A percentile compares a stretch with the other conserved stretches of the same genome.
Evolutionary conservation across 2,329 filamentous ascomycete species (phyloP).

Genomic region (Aspergillus novofumigatus): DNA sequence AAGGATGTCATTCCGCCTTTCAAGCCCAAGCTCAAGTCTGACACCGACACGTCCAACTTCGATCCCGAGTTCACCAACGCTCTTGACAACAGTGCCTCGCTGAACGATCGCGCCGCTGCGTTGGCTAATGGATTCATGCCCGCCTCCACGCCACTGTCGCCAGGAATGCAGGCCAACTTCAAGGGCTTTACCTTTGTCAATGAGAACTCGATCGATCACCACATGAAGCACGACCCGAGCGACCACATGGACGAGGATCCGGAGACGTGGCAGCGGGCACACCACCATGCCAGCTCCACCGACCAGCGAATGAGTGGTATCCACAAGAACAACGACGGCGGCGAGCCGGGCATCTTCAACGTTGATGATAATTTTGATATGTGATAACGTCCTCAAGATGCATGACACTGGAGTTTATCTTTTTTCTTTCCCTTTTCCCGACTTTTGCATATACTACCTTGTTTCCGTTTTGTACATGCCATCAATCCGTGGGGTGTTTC

Average conservation of each 20-base stretch:
- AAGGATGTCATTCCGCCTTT: constrained; percentile 95
- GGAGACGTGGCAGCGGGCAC: constrained; percentile 30
- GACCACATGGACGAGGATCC: constrained; percentile 43
- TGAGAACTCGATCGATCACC: constrained; percentile 81
- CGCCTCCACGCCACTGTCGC: constrained; percentile 86
- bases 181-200: constrained; percentile 99
- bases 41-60: constrained; percentile 96
- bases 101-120: constrained; percentile 86
- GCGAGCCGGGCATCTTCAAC: constrained; percentile 40
- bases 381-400: constrained; percentile 35
- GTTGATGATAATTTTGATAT: constrained; percentile 45
- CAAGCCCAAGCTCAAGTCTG: constrained; percentile 94
- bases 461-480: constrained; percentile 29
- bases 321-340: constrained; percentile 35
- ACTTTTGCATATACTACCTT: constrained; percentile 27
- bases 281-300: constrained; percentile 26
- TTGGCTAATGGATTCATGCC: constrained; percentile 76
- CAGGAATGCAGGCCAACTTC: constrained; percentile 96
- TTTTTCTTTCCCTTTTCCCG: constrained; percentile 5
- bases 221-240: constrained; percentile 32
- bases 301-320: constrained; percentile 45
- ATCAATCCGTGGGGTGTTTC: constrained; percentile 15
- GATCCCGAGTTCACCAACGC: constrained; percentile 98
- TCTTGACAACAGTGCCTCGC: constrained; percentile 75
- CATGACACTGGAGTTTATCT: constrained; percentile 35